A percentile compares a stretch with the other conserved stretches of the same genome.
These are phyloP conservation scores for Nicotiana sylvestris DNA, from an alignment of 257 asterid genomes.

Conservation along the genomic window DNA sequence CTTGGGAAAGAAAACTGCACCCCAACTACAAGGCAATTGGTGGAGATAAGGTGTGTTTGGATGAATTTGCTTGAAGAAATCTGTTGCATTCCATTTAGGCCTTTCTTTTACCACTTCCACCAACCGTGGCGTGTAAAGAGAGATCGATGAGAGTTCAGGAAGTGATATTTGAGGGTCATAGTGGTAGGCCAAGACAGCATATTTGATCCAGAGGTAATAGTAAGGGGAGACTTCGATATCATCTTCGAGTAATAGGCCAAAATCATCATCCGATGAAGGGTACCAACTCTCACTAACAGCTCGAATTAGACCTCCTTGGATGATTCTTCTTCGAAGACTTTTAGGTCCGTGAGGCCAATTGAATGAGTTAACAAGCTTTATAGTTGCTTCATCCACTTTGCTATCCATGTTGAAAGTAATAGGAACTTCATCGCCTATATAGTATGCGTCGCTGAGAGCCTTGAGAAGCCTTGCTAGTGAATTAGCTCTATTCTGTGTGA, in stretches of 20 bases:
- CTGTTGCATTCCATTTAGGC: conserved; percentile 91
- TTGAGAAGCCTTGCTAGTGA: conserved; percentile 74
- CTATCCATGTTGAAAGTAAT: conserved; percentile 92
- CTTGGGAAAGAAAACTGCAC: conserved; percentile 88
- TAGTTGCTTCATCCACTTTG: conserved; percentile 71
- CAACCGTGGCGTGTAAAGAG: conserved; percentile 84
- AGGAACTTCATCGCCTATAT: conserved; percentile 67
- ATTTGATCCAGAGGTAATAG: conserved; percentile 88
- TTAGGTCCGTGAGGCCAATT: conserved; percentile 88
- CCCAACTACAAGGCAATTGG: conserved; percentile 96
- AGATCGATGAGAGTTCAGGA: conserved; percentile 81
- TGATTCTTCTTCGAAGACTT: conserved; percentile 65
- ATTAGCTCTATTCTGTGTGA: conserved; percentile 67
- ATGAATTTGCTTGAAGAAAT: conserved; percentile 62
- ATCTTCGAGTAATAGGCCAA: conserved; percentile 81
- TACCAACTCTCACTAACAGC: conserved; percentile 98
- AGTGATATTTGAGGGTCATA: conserved; percentile 83
- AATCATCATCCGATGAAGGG: conserved; percentile 82
- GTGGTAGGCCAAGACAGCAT: conserved; percentile 73
- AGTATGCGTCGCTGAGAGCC: conserved; percentile 69
- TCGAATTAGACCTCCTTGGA: conserved; percentile 89
- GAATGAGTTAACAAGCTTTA: conserved; percentile 62
- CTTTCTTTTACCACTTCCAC: conserved; percentile 94
- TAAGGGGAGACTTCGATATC: conserved; percentile 94
- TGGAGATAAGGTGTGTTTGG: conserved; percentile 96